These are phyloP conservation scores for Globisporangium irregulare DNA, from an alignment of 352 stramenopile species.

Conservation along the genomic window DNA sequence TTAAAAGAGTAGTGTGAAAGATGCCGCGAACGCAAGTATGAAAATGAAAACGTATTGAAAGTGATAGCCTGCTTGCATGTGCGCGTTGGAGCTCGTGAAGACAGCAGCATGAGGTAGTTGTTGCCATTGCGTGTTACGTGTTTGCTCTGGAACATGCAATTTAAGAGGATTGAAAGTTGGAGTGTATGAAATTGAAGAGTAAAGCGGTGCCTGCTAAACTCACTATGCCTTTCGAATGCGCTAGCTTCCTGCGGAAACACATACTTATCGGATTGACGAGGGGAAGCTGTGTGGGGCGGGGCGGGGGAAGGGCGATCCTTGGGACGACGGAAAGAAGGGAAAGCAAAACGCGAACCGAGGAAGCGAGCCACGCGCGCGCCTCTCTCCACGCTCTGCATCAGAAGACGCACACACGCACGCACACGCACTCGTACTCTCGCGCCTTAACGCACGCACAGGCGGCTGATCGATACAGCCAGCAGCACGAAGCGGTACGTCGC, in stretches of 20 bases:
- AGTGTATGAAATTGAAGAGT: neutral
- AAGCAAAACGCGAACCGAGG: slow-evolving; percentile 1
- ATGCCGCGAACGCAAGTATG: neutral
- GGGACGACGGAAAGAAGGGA: slow-evolving; percentile 5
- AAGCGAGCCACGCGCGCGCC: slow-evolving; percentile 9
- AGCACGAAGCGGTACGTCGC: slow-evolving; percentile 2
- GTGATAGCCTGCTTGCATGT: neutral
- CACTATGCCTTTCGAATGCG: neutral
- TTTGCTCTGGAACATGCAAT: neutral
- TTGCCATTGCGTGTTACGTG: no score
- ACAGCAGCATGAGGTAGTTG: no score
- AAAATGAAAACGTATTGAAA: neutral
- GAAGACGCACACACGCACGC: neutral
- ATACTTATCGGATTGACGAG: neutral
- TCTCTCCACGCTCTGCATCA: neutral
- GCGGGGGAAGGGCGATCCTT: neutral
- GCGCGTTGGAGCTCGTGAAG: no score
- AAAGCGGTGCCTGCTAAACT: neutral
- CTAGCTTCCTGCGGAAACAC: neutral
- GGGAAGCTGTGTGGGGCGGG: neutral
- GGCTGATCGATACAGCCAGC: neutral
- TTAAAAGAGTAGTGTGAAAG: neutral
- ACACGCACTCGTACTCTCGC: neutral
- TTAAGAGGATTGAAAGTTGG: neutral
- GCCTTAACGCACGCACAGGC: neutral